Evolutionary conservation across 2,329 filamentous ascomycete genomes (phyloP), one percentile per base, ranked within the genome.

Genomic region (Ophiostoma novo-ulmi): DNA sequence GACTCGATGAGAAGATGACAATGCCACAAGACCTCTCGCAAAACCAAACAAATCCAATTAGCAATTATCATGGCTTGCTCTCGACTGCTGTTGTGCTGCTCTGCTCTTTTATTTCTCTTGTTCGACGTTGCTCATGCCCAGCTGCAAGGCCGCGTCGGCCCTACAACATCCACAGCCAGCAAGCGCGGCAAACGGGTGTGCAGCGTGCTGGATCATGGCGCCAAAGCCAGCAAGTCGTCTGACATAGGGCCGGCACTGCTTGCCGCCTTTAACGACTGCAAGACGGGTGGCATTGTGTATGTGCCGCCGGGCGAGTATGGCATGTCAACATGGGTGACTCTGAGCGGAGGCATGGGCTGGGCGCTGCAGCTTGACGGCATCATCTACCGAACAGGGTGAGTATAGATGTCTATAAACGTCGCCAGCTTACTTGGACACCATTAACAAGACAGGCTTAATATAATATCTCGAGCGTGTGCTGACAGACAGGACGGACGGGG

Each of bases 171-270:
- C 14, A 74, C 74, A 10, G 73, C 72, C 20, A 71, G 73, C 63
- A 78, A 78, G 73, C 74, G 75, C 22, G 74, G 72, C 69, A 78
- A 78, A 48, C 20, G n/a, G 73, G 72, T 78, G 4, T 86, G 84
- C 78, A 82, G 82, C 74, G 83, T 86, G 69, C 78, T 82, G 69
- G 75, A 81, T 69, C 84, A 85, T 73, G 84, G 84, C 13, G 84
- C 80, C 39, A 44, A 0, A 67, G 44, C 44, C 44, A 48, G 44
- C 44, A 48, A 20, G 44, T 5, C 17, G 3, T 48, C 44, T 17
- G 17, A 48, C 17, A 48, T 48, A 7, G 44, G 44, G 17, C 44
- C 44, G 17, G 44, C 44, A 8, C 44, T 48, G 17, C 44, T 48
- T 20, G 44, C 44, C 6, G 44, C 44, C 17, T 48, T 48, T 20